A percentile compares a stretch with the other conserved stretches of the same genome.
These are phyloP conservation scores for Thelephora aurantiotincta DNA, from an alignment of 768 basidiomycete species.

Conservation along the genomic window DNA sequence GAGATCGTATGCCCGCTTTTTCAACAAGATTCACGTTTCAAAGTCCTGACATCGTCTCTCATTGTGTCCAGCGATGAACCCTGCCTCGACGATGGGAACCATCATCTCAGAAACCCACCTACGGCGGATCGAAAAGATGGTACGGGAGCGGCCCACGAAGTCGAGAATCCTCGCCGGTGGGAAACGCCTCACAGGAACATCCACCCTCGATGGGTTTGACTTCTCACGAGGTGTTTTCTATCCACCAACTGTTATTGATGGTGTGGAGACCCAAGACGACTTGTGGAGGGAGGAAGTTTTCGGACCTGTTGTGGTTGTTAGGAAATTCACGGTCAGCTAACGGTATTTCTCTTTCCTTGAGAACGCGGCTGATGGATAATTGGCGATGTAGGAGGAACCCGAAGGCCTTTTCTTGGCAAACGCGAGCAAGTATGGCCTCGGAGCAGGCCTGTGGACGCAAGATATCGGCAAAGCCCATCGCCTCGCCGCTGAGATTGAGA, in stretches of 20 bases:
- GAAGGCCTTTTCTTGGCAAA: slow-evolving; percentile 65
- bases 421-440: slow-evolving; percentile 65
- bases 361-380: not conserved
- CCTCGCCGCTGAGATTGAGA: slow-evolving; percentile 51
- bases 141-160: slow-evolving; percentile 28
- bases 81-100: slow-evolving; percentile 63
- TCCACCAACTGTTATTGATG: slow-evolving; percentile 61
- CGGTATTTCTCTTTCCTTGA: not conserved
- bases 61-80: slow-evolving; percentile 44
- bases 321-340: slow-evolving; percentile 29
- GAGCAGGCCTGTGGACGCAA: slow-evolving; percentile 70
- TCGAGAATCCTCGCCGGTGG: slow-evolving; percentile 47
- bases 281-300: slow-evolving; percentile 80
- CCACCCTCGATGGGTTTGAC: slow-evolving; percentile 56
- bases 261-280: slow-evolving; percentile 40
- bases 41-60: not conserved
- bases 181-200: slow-evolving; percentile 42
- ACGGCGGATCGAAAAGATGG: slow-evolving; percentile 44
- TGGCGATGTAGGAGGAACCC: slow-evolving; percentile 31
- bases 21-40: too few species aligned
- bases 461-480: slow-evolving; percentile 66
- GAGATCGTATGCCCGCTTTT: slow-evolving; percentile 38
- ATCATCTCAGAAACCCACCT: slow-evolving; percentile 60
- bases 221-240: slow-evolving; percentile 64
- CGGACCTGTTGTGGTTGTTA: slow-evolving; percentile 71